phyloP scores from a whole-genome alignment of 768 basidiomycete species.

The Hypholoma sublateritium region DNA sequence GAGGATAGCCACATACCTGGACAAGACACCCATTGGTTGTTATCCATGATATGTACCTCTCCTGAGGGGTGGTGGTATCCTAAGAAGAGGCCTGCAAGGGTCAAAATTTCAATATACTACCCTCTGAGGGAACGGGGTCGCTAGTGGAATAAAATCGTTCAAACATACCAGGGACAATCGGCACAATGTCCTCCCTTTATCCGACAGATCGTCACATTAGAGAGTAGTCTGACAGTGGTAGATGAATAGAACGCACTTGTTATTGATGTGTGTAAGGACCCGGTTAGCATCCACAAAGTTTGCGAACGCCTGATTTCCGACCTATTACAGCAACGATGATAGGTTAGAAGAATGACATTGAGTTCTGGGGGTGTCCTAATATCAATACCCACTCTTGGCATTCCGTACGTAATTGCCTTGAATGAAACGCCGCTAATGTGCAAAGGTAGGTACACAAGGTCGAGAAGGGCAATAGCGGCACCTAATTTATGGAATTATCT shows the following conservation, averaged over 20 bases:
- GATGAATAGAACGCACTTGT: slow-evolving; percentile 34
- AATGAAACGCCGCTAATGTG: slow-evolving; percentile 42
- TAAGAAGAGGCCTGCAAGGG: slow-evolving; percentile 32
- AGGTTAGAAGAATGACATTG: background rate
- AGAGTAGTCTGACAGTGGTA: background rate
- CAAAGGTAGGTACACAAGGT: slow-evolving; percentile 53
- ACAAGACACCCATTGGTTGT: slow-evolving; percentile 53
- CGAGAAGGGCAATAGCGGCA: slow-evolving; percentile 55
- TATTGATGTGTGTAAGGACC: slow-evolving; percentile 58
- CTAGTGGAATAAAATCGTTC: background rate
- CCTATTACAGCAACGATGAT: slow-evolving; percentile 22
- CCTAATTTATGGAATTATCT: slow-evolving; percentile 24
- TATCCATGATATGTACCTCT: slow-evolving; percentile 51
- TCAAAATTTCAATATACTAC: background rate
- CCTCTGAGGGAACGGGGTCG: background rate
- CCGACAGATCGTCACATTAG: background rate
- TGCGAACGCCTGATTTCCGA: slow-evolving; percentile 63
- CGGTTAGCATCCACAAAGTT: slow-evolving; percentile 55
- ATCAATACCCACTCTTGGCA: slow-evolving; percentile 39
- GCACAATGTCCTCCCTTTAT: slow-evolving; percentile 37
- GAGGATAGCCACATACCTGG: slow-evolving; percentile 22
- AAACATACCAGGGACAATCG: slow-evolving; percentile 38
- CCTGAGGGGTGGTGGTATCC: slow-evolving; percentile 47
- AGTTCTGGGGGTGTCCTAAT: slow-evolving; percentile 18
- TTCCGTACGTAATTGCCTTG: slow-evolving; percentile 38